Evolutionary conservation across 441 rosid genomes (phyloP).

Genomic region (Aleurites moluccanus): DNA sequence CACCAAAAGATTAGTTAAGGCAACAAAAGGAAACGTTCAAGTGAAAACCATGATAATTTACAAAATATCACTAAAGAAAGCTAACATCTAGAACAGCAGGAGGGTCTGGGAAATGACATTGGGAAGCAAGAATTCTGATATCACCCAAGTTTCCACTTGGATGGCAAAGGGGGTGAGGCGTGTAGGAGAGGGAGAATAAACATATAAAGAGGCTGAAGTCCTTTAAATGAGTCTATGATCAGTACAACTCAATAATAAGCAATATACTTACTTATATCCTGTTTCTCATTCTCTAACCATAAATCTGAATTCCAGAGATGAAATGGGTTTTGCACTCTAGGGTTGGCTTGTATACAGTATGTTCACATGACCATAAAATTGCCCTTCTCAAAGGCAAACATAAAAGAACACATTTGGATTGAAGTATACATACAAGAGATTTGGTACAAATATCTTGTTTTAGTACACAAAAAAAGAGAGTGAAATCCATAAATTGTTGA

Average conservation of each 20-base stretch:
- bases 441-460: no score
- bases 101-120: not conserved
- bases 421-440: no score
- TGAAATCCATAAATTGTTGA: no score
- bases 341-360: not conserved
- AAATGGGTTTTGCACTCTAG: not conserved
- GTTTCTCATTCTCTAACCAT: not conserved
- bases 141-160: no score
- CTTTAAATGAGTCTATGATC: not conserved
- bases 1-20: not conserved
- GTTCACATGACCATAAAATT: not conserved
- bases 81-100: not conserved
- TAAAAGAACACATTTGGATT: not conserved
- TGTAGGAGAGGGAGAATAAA: no score
- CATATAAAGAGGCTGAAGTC: not conserved
- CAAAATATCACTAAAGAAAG: not conserved
- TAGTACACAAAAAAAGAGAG: no score
- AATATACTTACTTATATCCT: not conserved
- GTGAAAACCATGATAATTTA: not conserved
- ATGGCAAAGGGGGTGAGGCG: not conserved
- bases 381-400: not conserved
- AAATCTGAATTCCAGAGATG: not conserved
- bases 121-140: not conserved
- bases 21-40: not conserved
- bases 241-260: no score